Evolutionary conservation across 2,329 filamentous ascomycete genomes (phyloP).

Genomic region (Fusarium newnesense): DNA sequence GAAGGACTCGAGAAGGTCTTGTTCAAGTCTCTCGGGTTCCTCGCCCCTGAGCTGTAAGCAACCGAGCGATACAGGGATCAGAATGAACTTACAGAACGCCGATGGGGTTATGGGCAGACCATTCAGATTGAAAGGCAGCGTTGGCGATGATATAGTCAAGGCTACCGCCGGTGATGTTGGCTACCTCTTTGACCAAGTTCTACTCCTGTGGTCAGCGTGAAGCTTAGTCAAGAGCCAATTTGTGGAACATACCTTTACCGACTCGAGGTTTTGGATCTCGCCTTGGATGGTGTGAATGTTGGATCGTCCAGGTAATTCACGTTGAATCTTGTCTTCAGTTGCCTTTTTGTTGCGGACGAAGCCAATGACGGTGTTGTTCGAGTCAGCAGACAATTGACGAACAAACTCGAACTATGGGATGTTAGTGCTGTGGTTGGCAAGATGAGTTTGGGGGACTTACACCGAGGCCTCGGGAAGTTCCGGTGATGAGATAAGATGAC

Average conservation of each 20-base stretch:
- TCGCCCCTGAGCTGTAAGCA: not conserved
- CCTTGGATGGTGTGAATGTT: slow-evolving; percentile 32
- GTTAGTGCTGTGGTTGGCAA: accelerated
- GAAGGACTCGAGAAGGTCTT: slow-evolving; percentile 43
- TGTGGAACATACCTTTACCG: slow-evolving; percentile 23
- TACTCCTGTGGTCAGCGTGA: not conserved
- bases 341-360: slow-evolving; percentile 56
- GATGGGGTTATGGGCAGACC: slow-evolving; percentile 37
- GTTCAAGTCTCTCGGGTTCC: slow-evolving; percentile 18
- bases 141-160: slow-evolving; percentile 66
- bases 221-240: accelerated
- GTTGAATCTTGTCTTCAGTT: slow-evolving; percentile 52
- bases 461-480: slow-evolving; percentile 36
- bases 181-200: slow-evolving; percentile 41
- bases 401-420: slow-evolving; percentile 48
- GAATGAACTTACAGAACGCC: slow-evolving; percentile 25
- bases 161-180: slow-evolving; percentile 49
- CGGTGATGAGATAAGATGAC: slow-evolving; percentile 32
- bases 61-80: accelerated
- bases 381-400: slow-evolving; percentile 53
- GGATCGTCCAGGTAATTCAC: slow-evolving; percentile 42
- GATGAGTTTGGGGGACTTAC: not conserved
- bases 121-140: slow-evolving; percentile 50
- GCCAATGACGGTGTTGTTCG: slow-evolving; percentile 54
- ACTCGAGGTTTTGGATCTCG: slow-evolving; percentile 9